Conservation (phyloP, 139 green algal genomes). For the Microglena sp. region DNA sequence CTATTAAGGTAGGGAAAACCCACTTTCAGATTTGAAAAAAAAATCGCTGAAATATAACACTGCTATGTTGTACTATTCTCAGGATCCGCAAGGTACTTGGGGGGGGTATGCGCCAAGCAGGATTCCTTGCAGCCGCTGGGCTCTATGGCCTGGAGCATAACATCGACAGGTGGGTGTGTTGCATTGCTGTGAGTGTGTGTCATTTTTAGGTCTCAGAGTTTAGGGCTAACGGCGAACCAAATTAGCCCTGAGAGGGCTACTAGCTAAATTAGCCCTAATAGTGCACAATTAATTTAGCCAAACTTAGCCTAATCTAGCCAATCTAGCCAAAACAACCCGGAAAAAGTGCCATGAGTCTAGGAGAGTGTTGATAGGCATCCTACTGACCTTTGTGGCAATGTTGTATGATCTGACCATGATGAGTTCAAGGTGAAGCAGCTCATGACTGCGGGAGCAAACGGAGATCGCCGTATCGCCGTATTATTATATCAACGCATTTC, state of each 20-base stretch:
- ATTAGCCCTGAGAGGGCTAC: background rate
- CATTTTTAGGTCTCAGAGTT: no score
- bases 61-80: background rate
- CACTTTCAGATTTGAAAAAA: no score
- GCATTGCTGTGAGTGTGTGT: no score
- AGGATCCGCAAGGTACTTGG: conserved; percentile 58
- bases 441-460: background rate
- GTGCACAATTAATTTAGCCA: no score
- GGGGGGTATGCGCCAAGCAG: conserved; percentile 61
- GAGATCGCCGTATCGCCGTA: background rate
- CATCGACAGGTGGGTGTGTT: conserved; percentile 18
- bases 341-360: no score
- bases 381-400: no score
- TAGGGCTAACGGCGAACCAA: background rate
- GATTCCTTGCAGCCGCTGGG: conserved; percentile 39
- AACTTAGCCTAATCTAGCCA: no score
- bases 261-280: no score
- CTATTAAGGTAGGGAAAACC: no score
- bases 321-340: no score
- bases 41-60: background rate
- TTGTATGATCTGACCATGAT: no score
- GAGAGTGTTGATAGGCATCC: no score
- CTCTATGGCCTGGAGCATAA: conserved; percentile 32
- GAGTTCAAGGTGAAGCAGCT: background rate
- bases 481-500: background rate